Evolutionary conservation across 2,329 filamentous ascomycete species (phyloP).

Genomic region (Neonectria faginata): DNA sequence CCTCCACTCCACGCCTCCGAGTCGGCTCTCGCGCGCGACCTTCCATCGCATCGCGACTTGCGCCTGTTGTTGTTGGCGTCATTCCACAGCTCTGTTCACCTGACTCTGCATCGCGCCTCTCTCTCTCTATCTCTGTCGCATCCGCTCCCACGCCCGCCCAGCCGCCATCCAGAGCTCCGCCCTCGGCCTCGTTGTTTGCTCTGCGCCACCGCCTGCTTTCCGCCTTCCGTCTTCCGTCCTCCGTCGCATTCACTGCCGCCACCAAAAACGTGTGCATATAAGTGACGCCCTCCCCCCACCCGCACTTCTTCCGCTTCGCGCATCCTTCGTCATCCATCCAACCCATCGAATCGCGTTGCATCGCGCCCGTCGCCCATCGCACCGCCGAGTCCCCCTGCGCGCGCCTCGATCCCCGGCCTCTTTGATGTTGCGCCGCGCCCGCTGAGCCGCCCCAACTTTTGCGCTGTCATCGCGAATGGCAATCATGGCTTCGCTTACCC

Average conservation of each 20-base stretch:
- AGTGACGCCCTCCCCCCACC: constrained; percentile 30
- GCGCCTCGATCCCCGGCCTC: constrained; percentile 28
- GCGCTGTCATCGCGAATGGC: constrained; percentile 57
- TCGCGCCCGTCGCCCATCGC: constrained; percentile 15
- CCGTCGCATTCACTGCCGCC: constrained; percentile 39
- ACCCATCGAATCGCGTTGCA: constrained; percentile 22
- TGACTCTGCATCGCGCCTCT: constrained; percentile 24
- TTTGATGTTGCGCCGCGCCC: constrained; percentile 54
- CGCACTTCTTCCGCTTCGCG: constrained; percentile 39
- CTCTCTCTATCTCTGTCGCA: constrained; percentile 26
- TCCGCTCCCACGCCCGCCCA: constrained; percentile 21
- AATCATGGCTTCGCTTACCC: constrained; percentile 64
- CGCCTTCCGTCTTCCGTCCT: constrained; percentile 33
- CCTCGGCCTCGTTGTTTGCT: constrained; percentile 24
- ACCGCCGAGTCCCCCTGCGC: constrained; percentile 16
- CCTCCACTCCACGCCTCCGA: constrained; percentile 17
- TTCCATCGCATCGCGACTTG: constrained; percentile 24
- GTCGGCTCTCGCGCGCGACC: constrained; percentile 14
- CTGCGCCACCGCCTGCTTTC: constrained; percentile 24
- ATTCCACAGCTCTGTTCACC: constrained; percentile 11
- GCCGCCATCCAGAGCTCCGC: constrained; percentile 34
- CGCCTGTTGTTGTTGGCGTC: constrained; percentile 15
- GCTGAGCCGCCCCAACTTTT: constrained; percentile 45
- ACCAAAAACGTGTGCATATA: constrained; percentile 36
- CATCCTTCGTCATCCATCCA: constrained; percentile 35